Evolutionary conservation across 1,284 basidiomycete genomes (phyloP), one percentile per base, ranked within the genome.

Genomic region (Ganoderma leucocontextum): DNA sequence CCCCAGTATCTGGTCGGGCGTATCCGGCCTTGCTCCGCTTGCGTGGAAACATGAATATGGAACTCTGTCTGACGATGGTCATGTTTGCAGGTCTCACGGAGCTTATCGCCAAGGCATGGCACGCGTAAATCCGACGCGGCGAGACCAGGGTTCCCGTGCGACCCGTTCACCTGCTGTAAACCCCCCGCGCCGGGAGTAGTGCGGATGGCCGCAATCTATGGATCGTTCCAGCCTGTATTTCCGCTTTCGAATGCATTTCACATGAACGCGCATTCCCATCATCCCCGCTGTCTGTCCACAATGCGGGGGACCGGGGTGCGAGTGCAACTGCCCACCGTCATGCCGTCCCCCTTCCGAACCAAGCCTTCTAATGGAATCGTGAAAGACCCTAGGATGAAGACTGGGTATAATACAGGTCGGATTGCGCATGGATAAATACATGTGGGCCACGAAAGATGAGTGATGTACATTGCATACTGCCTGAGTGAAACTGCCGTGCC

Each of bases 51-150:
- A 6, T 52, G 22, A 22, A 25, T 6, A 10, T 39, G 17, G 7
- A 59, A 29, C 53, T 47, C 44, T 12, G 8, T 6, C 36, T 53
- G 22, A 53, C 36, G 36, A 15, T 2, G 29, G 25, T 10, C 29
- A 8, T 63, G 2, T 39, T 57, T 25, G 8, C 67, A 79, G 78
- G 78, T 63, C 72, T 79, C 52, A 78, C 78, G n/a, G 78, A 79
- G 69, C 74, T 79, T 44, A 75, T 79, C 55, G 74, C 77, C 49
- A 78, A 78, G 67, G 75, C 74, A n/a, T 79, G 78, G 78, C 72
- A 74, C 44, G 78, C 78, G 60, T 78, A 66, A 65, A 49, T 35
- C 35, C 35, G 44, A 49, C 33, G n/a, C 29, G 19, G 49, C 38
- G 29, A 19, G 49, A 55, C 29, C 19, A 57, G 47, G 9, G 38